Conservation (phyloP, 257 asterid genomes). For the Salvia splendens region DNA sequence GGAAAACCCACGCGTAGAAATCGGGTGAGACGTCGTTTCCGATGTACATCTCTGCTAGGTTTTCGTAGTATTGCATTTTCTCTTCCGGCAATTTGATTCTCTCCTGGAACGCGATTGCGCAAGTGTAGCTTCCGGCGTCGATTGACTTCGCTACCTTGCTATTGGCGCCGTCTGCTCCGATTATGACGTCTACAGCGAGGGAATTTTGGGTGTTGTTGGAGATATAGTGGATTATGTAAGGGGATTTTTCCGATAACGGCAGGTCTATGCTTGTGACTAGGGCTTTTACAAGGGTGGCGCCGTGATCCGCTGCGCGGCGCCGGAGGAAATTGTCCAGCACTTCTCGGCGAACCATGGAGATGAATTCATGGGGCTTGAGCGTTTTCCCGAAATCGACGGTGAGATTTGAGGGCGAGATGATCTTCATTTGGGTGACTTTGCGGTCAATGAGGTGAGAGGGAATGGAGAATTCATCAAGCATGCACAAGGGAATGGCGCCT, state of each 20-base stretch:
- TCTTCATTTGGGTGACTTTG: constrained; percentile 71
- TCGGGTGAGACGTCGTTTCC: constrained; percentile 84
- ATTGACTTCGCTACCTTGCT: constrained; percentile 80
- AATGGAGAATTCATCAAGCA: constrained; percentile 80
- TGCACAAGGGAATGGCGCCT: constrained; percentile 85
- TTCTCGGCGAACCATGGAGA: constrained; percentile 88
- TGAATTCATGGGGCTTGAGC: constrained; percentile 63
- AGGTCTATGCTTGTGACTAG: constrained; percentile 60
- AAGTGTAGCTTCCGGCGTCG: constrained; percentile 65
- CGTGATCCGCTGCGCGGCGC: constrained; percentile 53
- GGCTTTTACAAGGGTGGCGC: constrained; percentile 64
- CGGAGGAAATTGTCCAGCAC: constrained; percentile 82
- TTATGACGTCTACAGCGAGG: constrained; percentile 63
- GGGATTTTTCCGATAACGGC: constrained; percentile 46
- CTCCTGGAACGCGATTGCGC: constrained; percentile 81
- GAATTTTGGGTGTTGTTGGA: constrained; percentile 37
- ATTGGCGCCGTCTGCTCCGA: constrained; percentile 92
- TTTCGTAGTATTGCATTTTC: constrained; percentile 70
- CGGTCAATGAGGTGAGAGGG: constrained; percentile 69
- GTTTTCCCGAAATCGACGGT: constrained; percentile 75
- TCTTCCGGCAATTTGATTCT: constrained; percentile 68
- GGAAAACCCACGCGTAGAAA: constrained; percentile 91
- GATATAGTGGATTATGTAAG: constrained; percentile 58
- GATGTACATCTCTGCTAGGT: constrained; percentile 77
- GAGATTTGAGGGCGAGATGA: constrained; percentile 79